Conservation (phyloP, 192 early-diverging fungal species). For the Backusella luteola region DNA sequence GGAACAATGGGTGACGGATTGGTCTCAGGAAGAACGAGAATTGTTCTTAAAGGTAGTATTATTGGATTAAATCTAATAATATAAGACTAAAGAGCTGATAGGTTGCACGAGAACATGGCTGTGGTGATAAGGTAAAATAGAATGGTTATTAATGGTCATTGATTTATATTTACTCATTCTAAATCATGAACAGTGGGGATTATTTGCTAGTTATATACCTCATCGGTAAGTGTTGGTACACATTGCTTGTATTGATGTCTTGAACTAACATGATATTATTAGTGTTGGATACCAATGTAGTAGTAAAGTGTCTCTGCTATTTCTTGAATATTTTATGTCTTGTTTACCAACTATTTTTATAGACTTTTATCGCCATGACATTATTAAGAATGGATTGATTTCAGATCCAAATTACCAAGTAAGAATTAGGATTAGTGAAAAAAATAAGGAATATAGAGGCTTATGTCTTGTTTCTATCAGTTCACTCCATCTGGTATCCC, state of each 20-base stretch:
- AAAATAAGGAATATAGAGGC: neutral
- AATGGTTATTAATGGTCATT: neutral
- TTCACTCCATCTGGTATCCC: conserved; percentile 33
- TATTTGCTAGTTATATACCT: conserved; percentile 61
- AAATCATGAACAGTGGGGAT: conserved; percentile 43
- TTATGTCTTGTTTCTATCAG: conserved; percentile 1
- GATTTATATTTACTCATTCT: neutral
- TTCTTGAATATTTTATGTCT: neutral
- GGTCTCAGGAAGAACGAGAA: conserved; percentile 61
- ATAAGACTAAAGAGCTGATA: neutral
- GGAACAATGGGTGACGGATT: conserved; percentile 76
- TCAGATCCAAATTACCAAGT: conserved; percentile 56
- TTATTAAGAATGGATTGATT: conserved; percentile 49
- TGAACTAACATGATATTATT: neutral
- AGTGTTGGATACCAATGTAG: conserved; percentile 64
- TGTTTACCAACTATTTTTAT: neutral
- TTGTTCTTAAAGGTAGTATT: conserved; percentile 53
- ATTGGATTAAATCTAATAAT: neutral
- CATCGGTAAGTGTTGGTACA: conserved; percentile 35
- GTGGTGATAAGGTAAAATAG: conserved; percentile 53
- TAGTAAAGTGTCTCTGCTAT: conserved; percentile 25
- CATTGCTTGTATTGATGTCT: neutral
- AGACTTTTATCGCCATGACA: conserved; percentile 54
- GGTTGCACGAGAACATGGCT: conserved; percentile 50
- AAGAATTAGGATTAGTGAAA: neutral